Conservation (phyloP, 805 yeast genomes). For the Zygosaccharomyces gambellarensis region DNA sequence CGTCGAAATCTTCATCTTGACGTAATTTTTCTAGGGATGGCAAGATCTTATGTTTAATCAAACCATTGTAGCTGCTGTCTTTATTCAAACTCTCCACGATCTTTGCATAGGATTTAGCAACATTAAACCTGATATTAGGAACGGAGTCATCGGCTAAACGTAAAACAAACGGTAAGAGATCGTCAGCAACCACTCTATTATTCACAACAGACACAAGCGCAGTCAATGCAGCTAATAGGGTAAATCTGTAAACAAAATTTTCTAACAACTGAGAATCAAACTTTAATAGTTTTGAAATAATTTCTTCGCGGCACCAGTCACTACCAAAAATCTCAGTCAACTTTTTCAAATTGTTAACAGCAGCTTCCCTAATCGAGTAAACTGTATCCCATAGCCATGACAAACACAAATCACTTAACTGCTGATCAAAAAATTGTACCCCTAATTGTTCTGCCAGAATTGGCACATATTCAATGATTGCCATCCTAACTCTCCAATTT, state of each 20-base stretch:
- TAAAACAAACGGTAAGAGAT: slow-evolving; percentile 74
- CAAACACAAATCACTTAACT: slow-evolving; percentile 82
- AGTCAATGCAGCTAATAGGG: slow-evolving; percentile 85
- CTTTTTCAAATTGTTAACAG: slow-evolving; percentile 74
- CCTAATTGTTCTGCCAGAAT: slow-evolving; percentile 91
- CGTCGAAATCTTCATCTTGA: slow-evolving; percentile 81
- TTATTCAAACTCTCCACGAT: slow-evolving; percentile 51
- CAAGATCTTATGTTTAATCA: slow-evolving; percentile 48
- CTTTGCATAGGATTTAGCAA: slow-evolving; percentile 74
- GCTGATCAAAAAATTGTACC: slow-evolving; percentile 86
- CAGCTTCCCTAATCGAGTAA: slow-evolving; percentile 93
- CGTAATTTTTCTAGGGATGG: slow-evolving; percentile 62
- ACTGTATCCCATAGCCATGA: slow-evolving; percentile 99
- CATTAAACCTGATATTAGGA: slow-evolving; percentile 93
- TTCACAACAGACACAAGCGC: slow-evolving; percentile 70
- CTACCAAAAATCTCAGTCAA: slow-evolving; percentile 86
- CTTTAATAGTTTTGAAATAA: slow-evolving; percentile 67
- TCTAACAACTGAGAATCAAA: slow-evolving; percentile 37
- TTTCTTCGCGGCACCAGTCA: slow-evolving; percentile 85
- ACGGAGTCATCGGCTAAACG: slow-evolving; percentile 73
- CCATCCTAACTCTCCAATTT: slow-evolving; percentile 96
- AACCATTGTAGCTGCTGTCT: slow-evolving; percentile 28
- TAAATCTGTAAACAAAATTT: slow-evolving; percentile 87
- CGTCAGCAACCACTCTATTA: slow-evolving; percentile 49
- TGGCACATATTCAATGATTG: slow-evolving; percentile 95